Percentiles rank a stretch among this genome's conserved stretches.
Evolutionary conservation across 2,329 filamentous ascomycete genomes (phyloP).

Genomic region (Hypoxylon sp.): DNA sequence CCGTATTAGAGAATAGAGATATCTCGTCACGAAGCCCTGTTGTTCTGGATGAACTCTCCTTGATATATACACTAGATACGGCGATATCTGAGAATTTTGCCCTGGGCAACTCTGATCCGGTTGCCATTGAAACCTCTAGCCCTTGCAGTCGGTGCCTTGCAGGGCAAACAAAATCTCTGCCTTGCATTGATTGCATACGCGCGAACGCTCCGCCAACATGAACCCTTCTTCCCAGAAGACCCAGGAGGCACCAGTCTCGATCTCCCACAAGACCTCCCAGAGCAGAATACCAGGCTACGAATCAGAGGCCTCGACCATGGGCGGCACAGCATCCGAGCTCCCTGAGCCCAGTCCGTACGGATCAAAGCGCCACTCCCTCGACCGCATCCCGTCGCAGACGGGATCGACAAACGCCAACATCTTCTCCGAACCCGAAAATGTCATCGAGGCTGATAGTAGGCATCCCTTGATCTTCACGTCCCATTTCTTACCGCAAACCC

Average conservation of each 20-base stretch:
- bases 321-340: slow-evolving; percentile 34
- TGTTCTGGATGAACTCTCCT: neutral
- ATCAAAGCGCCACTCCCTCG: slow-evolving; percentile 36
- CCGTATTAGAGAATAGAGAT: neutral
- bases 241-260: neutral
- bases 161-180: slow-evolving; percentile 9
- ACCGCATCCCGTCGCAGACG: slow-evolving; percentile 48
- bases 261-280: slow-evolving; percentile 6
- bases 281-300: slow-evolving; percentile 42
- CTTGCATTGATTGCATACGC: neutral
- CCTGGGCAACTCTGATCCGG: neutral
- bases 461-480: neutral
- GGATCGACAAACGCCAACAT: slow-evolving; percentile 37
- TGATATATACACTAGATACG: neutral
- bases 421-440: slow-evolving; percentile 40
- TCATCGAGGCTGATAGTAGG: slow-evolving; percentile 42
- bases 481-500: neutral
- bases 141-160: slow-evolving; percentile 3
- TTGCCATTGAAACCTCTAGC: slow-evolving; percentile 3
- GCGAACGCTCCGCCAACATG: slow-evolving; percentile 2
- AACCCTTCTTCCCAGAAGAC: neutral
- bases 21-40: neutral
- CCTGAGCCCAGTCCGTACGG: slow-evolving; percentile 31
- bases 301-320: slow-evolving; percentile 43
- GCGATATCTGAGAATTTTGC: neutral